A percentile compares a stretch with the other conserved stretches of the same genome.
These are phyloP conservation scores for Grosmannia serpens DNA, from an alignment of 2,329 filamentous ascomycete genomes.

Conservation along the genomic window DNA sequence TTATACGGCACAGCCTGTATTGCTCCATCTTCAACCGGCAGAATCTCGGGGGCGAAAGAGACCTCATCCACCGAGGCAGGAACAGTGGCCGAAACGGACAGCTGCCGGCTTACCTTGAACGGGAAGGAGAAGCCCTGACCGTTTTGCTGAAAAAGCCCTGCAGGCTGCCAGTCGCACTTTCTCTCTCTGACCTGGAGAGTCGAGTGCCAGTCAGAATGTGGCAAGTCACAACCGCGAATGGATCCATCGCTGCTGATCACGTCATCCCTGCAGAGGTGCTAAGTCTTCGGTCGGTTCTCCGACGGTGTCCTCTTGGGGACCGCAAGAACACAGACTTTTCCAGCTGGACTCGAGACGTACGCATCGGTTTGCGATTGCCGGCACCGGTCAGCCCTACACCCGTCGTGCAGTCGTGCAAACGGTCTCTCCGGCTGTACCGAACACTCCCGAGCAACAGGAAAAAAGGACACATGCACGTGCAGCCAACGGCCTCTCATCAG, in stretches of 20 bases:
- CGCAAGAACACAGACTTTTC: background rate
- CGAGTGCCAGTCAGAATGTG: too few relatives aligned
- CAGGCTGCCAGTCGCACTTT: background rate
- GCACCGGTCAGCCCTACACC: background rate
- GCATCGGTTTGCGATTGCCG: background rate
- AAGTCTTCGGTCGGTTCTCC: background rate
- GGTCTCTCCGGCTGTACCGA: background rate
- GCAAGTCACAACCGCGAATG: background rate
- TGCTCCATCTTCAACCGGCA: background rate
- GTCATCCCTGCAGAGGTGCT: background rate
- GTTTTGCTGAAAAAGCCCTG: background rate
- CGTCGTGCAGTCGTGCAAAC: background rate
- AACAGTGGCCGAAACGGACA: background rate
- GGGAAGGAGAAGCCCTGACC: background rate
- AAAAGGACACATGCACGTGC: background rate
- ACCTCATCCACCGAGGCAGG: background rate
- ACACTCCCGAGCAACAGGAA: background rate
- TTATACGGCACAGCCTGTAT: background rate
- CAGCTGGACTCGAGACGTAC: background rate
- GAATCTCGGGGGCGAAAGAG: background rate
- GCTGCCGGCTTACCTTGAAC: background rate
- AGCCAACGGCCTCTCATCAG: background rate
- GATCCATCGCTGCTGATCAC: background rate
- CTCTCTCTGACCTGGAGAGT: too few relatives aligned
- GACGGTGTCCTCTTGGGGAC: background rate